These are phyloP conservation scores for Trichosporon faecale DNA, from an alignment of 1,284 basidiomycete genomes.

Conservation along the genomic window DNA sequence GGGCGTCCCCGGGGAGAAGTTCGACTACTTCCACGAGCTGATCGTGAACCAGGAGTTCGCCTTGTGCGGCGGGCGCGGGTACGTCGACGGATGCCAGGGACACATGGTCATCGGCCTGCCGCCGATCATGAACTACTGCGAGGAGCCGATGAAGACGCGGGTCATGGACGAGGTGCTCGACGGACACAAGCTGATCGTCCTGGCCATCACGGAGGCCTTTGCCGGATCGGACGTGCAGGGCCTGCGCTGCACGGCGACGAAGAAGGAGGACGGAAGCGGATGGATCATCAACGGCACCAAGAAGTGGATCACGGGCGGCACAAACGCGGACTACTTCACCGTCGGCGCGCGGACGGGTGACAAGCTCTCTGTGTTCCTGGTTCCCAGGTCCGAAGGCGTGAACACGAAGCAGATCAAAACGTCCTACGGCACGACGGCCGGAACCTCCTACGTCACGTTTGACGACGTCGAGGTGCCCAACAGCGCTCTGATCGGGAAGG, in stretches of 20 bases:
- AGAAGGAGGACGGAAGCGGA: constrained; percentile 70
- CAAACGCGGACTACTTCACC: constrained; percentile 51
- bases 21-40: constrained; percentile 72
- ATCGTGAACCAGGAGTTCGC: constrained; percentile 82
- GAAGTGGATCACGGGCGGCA: constrained; percentile 89
- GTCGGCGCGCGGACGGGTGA: constrained; percentile 56
- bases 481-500: constrained; percentile 77
- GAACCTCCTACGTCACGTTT: constrained; percentile 80
- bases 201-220: constrained; percentile 87
- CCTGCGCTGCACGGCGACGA: constrained; percentile 73
- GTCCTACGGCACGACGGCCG: constrained; percentile 72
- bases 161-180: constrained; percentile 76
- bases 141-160: constrained; percentile 57
- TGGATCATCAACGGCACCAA: constrained; percentile 83
- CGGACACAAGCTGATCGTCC: constrained; percentile 66
- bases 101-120: constrained; percentile 57
- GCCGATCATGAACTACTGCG: constrained; percentile 58
- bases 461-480: constrained; percentile 82
- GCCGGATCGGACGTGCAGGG: constrained; percentile 89
- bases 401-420: constrained; percentile 85
- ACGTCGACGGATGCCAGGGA: constrained; percentile 44
- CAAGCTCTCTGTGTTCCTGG: constrained; percentile 80
- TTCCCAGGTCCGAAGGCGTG: constrained; percentile 72
- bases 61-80: constrained; percentile 77
- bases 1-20: constrained; percentile 81